phyloP scores from a whole-genome alignment of 495 filamentous ascomycete species.

The Xylaria grammica region DNA sequence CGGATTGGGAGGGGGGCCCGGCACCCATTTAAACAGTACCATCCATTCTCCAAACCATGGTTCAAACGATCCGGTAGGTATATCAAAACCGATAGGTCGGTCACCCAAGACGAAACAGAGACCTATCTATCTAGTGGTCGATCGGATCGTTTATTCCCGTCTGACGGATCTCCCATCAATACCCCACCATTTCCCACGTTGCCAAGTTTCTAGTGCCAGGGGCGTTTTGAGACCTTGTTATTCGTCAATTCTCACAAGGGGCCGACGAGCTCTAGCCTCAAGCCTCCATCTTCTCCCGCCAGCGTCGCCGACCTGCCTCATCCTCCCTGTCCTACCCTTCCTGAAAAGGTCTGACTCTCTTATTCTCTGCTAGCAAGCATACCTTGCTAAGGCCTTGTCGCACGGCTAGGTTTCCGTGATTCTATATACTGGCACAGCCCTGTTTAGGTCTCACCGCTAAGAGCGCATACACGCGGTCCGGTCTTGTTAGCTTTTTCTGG shows the following conservation, averaged over 20 bases:
- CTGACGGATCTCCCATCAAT: constrained; percentile 8
- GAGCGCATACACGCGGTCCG: constrained; percentile 5
- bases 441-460: constrained; percentile 14
- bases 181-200: constrained; percentile 19
- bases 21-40: constrained; percentile 3
- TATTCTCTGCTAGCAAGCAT: constrained; percentile 11
- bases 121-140: constrained; percentile 6
- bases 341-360: constrained; percentile 5
- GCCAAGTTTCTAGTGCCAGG: constrained; percentile 21
- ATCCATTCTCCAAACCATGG: not conserved
- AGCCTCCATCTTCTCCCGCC: not conserved
- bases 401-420: constrained; percentile 15
- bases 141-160: constrained; percentile 24
- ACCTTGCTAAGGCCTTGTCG: not conserved
- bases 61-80: not conserved
- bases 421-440: constrained; percentile 12
- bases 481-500: constrained; percentile 6
- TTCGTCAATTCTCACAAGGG: constrained; percentile 22
- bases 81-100: constrained; percentile 1
- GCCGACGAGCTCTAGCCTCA: constrained; percentile 15
- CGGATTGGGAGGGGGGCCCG: not conserved
- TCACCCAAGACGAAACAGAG: not conserved
- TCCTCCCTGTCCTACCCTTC: constrained; percentile 6
- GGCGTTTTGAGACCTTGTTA: constrained; percentile 9
- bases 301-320: constrained; percentile 16